Percentiles rank a stretch among this genome's conserved stretches.
Evolutionary conservation across 2,329 filamentous ascomycete species (phyloP).

Genomic region (Calonectria henricotiae): DNA sequence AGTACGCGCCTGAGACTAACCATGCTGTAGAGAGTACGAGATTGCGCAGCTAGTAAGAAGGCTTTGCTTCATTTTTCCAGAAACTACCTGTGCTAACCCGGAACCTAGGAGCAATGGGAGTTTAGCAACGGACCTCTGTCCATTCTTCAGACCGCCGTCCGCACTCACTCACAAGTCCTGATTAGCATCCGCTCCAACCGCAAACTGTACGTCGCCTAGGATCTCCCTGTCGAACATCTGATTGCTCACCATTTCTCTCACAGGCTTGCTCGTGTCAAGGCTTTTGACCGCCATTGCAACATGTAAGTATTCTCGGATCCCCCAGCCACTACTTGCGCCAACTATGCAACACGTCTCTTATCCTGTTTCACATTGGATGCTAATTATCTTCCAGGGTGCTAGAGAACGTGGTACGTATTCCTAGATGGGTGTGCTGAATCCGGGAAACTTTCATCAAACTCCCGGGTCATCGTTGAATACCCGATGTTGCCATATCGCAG

Average conservation of each 20-base stretch:
- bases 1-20: constrained; percentile 30
- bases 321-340: neutral
- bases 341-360: neutral
- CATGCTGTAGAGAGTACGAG: constrained; percentile 27
- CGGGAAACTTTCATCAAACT: neutral
- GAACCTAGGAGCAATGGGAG: constrained; percentile 32
- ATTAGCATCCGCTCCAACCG: constrained; percentile 37
- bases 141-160: constrained; percentile 34
- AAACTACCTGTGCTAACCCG: neutral
- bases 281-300: constrained; percentile 98
- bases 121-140: constrained; percentile 34
- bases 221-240: neutral
- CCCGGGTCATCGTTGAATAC: neutral
- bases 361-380: neutral
- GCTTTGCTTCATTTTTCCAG: neutral
- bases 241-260: neutral
- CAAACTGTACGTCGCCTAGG: constrained; percentile 25
- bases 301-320: constrained; percentile 69
- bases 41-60: constrained; percentile 33
- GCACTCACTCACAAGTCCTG: constrained; percentile 35
- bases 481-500: neutral
- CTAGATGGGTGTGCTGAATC: neutral
- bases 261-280: constrained; percentile 91
- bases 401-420: constrained; percentile 33
- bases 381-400: constrained; percentile 26